phyloP scores from a whole-genome alignment of 495 filamentous ascomycete species.

The Hyphodiscus hymeniophilus region DNA sequence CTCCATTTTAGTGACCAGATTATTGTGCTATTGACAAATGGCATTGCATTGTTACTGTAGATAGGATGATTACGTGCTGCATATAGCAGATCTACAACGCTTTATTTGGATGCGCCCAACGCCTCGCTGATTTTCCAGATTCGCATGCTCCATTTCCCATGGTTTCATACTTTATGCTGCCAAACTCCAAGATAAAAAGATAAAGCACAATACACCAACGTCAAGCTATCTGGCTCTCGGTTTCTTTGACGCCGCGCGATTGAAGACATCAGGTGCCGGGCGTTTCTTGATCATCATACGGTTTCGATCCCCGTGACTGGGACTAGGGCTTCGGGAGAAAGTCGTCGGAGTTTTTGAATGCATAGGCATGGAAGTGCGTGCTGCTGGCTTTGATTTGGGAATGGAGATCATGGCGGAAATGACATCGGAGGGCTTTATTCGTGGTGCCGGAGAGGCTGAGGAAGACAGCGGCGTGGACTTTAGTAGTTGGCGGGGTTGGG shows the following conservation, averaged over 20 bases:
- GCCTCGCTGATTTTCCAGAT: background rate
- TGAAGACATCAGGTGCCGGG: conserved; percentile 19
- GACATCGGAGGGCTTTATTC: conserved; percentile 5
- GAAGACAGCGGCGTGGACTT: background rate
- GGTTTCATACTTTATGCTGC: background rate
- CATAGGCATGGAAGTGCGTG: background rate
- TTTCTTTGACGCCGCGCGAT: conserved; percentile 13
- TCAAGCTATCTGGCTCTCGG: conserved; percentile 5
- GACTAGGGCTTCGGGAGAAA: background rate
- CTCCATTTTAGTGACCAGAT: too few relatives aligned
- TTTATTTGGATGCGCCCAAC: background rate
- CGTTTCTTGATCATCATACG: conserved; percentile 14
- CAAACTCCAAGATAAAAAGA: background rate
- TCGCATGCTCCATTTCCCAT: background rate
- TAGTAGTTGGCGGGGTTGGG: background rate
- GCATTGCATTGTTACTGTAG: too few relatives aligned
- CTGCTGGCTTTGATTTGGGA: background rate
- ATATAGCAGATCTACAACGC: too few relatives aligned
- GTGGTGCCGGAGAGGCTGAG: background rate
- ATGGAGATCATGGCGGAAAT: conserved; percentile 7
- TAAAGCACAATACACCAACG: background rate
- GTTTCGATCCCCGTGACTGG: background rate
- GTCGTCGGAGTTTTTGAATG: background rate
- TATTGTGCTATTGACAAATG: too few relatives aligned
- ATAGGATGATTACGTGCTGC: too few relatives aligned